A percentile compares a stretch with the other conserved stretches of the same genome.
phyloP scores from a whole-genome alignment of 2,329 filamentous ascomycete species.

The Microsporum canis region DNA sequence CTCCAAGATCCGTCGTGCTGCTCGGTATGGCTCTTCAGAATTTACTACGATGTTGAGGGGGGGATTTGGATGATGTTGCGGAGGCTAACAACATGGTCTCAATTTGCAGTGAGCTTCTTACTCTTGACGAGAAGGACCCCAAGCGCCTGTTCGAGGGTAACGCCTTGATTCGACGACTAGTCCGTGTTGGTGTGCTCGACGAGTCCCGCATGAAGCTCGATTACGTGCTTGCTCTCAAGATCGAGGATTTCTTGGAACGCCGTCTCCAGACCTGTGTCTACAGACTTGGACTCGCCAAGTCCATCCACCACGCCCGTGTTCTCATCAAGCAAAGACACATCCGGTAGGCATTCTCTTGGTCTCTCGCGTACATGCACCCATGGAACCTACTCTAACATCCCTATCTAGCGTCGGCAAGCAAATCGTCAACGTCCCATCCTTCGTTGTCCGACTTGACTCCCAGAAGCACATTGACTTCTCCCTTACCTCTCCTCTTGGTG shows the following conservation, averaged over 20 bases:
- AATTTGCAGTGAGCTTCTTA: slow-evolving; percentile 83
- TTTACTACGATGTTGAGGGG: neutral
- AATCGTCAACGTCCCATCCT: slow-evolving; percentile 99
- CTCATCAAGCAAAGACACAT: slow-evolving; percentile 99
- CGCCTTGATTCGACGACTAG: slow-evolving; percentile 98
- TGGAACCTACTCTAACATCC: slow-evolving; percentile 7
- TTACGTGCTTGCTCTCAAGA: slow-evolving; percentile 99
- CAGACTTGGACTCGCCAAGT: slow-evolving; percentile 99
- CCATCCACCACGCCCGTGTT: slow-evolving; percentile 99
- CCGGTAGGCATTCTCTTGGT: slow-evolving; percentile 41
- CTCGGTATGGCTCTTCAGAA: slow-evolving; percentile 58
- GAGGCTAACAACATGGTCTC: neutral
- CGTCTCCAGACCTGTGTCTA: slow-evolving; percentile 99
- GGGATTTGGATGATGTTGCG: neutral
- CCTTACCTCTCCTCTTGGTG: slow-evolving; percentile 93
- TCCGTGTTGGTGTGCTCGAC: slow-evolving; percentile 98
- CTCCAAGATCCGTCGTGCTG: slow-evolving; percentile 99
- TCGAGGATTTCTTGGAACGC: slow-evolving; percentile 99
- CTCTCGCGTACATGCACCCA: neutral
- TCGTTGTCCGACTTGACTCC: slow-evolving; percentile 98
- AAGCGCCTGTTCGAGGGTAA: slow-evolving; percentile 99
- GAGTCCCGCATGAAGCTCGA: slow-evolving; percentile 99
- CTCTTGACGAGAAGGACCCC: slow-evolving; percentile 99
- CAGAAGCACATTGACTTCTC: slow-evolving; percentile 99
- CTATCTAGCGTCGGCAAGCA: slow-evolving; percentile 81